A percentile compares a stretch with the other conserved stretches of the same genome.
phyloP scores from a whole-genome alignment of 345 rosid species.

The Hibiscus tridactylites region DNA sequence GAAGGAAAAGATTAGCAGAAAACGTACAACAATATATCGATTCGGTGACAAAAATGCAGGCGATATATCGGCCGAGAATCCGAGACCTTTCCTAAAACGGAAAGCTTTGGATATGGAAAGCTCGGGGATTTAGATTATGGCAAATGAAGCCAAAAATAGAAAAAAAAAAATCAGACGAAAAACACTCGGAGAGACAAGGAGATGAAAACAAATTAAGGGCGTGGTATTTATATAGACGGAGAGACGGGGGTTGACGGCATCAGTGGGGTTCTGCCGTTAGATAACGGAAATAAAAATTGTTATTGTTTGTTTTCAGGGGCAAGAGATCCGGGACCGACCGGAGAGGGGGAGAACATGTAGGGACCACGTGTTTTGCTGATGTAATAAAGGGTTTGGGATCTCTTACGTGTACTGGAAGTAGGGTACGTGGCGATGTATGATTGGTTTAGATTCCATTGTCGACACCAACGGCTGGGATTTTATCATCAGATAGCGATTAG shows the following conservation, averaged over 20 bases:
- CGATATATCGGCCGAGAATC: constrained; percentile 13
- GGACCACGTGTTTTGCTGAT: constrained; percentile 45
- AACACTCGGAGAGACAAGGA: background rate
- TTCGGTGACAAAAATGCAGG: constrained; percentile 12
- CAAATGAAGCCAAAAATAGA: constrained; percentile 6
- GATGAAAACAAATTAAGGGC: constrained; percentile 17
- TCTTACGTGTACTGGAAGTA: constrained; percentile 42
- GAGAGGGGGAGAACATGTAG: constrained; percentile 49
- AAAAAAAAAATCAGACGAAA: background rate
- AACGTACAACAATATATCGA: background rate
- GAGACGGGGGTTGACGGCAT: constrained; percentile 34
- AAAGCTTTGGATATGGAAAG: constrained; percentile 19
- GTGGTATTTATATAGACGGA: constrained; percentile 31
- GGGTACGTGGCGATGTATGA: constrained; percentile 26
- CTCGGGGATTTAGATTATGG: constrained; percentile 22
- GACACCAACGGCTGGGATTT: constrained; percentile 13
- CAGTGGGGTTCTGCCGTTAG: constrained; percentile 23
- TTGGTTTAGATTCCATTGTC: constrained; percentile 4
- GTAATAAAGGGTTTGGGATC: constrained; percentile 19
- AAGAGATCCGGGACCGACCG: constrained; percentile 26
- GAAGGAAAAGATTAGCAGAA: background rate
- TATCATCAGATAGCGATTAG: no score
- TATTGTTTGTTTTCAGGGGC: background rate
- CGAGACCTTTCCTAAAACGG: constrained; percentile 10
- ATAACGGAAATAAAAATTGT: constrained; percentile 30